Base-by-base conservation (phyloP, 345 rosid species). In the Ceriops zippeliana region DNA sequence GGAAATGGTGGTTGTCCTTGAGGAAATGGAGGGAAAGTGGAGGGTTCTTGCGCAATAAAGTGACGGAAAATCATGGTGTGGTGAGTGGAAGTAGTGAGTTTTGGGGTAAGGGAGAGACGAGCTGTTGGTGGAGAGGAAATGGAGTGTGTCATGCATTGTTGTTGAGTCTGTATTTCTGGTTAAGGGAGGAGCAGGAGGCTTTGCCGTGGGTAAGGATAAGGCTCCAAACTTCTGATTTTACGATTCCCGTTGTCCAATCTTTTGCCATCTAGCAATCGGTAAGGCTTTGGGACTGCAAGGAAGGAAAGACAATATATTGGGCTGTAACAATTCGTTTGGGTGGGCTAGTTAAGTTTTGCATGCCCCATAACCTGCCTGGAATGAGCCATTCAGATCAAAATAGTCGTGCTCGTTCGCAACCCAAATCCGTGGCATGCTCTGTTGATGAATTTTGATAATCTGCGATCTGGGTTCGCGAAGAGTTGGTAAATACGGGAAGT, bases 101-200 rank as follows among this genome's bases (percentile, higher is more conserved):
- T 62, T 77, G 65, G 73, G 64, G 35, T 20, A 62, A 28, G 84
- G 67, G 65, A 76, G 52, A 4, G 81, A 24, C 68, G 66, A 66
- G 68, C 70, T 66, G 75, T 56, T 31, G 72, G 69, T 51, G 32
- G 86, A 76, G 72, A 79, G 78, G 69, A 73, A 70, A 73, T 67
- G 80, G 80, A 85, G 81, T 19, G 85, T 78, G 72, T 83, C 83
- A 61, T 78, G 86, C 90, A 89, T 86, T 56, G 86, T 57, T 32
- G 2, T n/a, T 21, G 21, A 1, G 11, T 30, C 47, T 30, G 19
- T 20, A 58, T 17, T 67, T 60, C 20, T 53, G 7, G n/a, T 57
- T 65, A 35, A 32, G 53, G 20, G 27, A 37, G 27, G 17, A 6
- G n/a, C 20, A 47, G 8, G n/a, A 37, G 66, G n/a, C 28, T 11